These are phyloP conservation scores for Xylaria bambusicola DNA, from an alignment of 495 filamentous ascomycete genomes.

Conservation along the genomic window DNA sequence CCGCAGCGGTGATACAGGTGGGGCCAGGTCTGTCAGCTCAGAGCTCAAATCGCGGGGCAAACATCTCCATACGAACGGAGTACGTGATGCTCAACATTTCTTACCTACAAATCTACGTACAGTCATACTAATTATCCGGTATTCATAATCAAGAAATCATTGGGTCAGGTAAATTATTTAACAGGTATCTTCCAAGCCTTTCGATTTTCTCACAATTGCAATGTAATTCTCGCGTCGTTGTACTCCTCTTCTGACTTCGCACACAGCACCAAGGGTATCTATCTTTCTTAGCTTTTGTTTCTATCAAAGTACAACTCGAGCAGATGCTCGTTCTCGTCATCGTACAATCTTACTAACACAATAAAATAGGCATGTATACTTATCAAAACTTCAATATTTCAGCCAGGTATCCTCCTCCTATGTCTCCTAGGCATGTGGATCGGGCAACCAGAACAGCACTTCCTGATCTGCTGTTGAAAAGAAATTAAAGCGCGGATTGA, in stretches of 20 bases:
- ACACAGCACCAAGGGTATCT: constrained; percentile 31
- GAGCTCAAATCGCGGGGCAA: constrained; percentile 22
- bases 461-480: constrained; percentile 86
- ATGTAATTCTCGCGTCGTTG: no score
- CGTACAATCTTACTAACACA: constrained; percentile 9
- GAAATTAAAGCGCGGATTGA: constrained; percentile 89
- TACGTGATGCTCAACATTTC: no score
- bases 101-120: no score
- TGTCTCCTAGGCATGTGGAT: constrained; percentile 53
- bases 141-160: no score
- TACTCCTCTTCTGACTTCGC: constrained; percentile 27
- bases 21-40: constrained; percentile 21
- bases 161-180: no score
- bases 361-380: background rate
- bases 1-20: constrained; percentile 20
- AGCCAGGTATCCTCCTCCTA: background rate
- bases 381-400: background rate
- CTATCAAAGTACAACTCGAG: constrained; percentile 2
- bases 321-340: constrained; percentile 4
- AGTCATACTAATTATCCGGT: no score
- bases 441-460: constrained; percentile 87
- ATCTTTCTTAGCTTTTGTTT: constrained; percentile 19
- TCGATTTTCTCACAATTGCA: no score
- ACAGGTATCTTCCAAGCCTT: no score
- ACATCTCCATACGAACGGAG: constrained; percentile 4